Evolutionary conservation across 2,329 filamentous ascomycete genomes (phyloP).

Genomic region (Aspergillus sp.): DNA sequence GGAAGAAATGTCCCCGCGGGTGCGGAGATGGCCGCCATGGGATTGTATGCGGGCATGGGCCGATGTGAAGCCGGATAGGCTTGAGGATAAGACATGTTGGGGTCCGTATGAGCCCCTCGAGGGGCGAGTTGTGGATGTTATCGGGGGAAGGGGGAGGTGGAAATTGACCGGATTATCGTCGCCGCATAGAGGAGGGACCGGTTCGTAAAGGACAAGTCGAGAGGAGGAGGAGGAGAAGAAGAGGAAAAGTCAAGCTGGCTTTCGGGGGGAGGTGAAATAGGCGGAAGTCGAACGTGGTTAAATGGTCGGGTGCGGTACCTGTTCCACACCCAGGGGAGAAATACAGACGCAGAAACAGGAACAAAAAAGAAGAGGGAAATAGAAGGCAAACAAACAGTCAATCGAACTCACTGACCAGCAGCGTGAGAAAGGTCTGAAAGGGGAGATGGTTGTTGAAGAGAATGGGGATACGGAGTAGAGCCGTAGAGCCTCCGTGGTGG

Average conservation of each 20-base stretch:
- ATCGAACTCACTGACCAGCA: slow-evolving; percentile 6
- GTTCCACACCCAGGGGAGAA: slow-evolving; percentile 5
- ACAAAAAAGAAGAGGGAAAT: background rate
- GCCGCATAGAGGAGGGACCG: slow-evolving; percentile 14
- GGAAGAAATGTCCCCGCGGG: slow-evolving; percentile 83
- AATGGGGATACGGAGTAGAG: background rate
- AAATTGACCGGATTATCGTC: slow-evolving; percentile 10
- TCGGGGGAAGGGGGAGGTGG: background rate
- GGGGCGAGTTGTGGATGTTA: slow-evolving; percentile 14
- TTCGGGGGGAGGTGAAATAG: slow-evolving; percentile 10
- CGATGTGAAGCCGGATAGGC: slow-evolving; percentile 23
- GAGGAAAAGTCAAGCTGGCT: background rate
- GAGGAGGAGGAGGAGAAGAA: slow-evolving; percentile 5
- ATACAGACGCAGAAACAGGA: background rate
- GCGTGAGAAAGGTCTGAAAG: background rate
- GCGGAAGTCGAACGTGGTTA: slow-evolving; percentile 11
- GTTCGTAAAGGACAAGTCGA: background rate
- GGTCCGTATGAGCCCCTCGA: slow-evolving; percentile 19
- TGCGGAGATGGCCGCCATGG: slow-evolving; percentile 28
- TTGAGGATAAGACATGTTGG: slow-evolving; percentile 22
- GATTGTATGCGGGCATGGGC: slow-evolving; percentile 27
- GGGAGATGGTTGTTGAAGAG: background rate
- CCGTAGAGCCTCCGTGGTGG: background rate
- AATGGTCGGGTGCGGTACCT: slow-evolving; percentile 11
- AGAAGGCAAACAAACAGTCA: slow-evolving; percentile 2